A percentile compares a stretch with the other conserved stretches of the same genome.
Evolutionary conservation across 129 eudicot genomes (phyloP).

Genomic region (Kitagawia praeruptora): DNA sequence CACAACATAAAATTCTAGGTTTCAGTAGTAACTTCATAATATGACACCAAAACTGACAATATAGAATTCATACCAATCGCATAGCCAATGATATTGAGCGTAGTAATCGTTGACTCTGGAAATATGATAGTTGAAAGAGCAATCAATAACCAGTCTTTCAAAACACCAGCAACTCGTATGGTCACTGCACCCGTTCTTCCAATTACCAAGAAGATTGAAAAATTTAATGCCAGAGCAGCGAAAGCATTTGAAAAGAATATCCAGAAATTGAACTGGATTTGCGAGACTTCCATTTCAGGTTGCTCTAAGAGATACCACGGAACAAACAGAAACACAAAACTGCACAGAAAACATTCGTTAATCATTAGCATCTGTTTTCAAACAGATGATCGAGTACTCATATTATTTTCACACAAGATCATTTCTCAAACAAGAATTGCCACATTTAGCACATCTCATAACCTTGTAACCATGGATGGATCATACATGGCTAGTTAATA

Average conservation of each 20-base stretch:
- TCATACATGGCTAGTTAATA: neutral
- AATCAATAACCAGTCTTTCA: constrained; percentile 68
- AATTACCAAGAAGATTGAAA: constrained; percentile 60
- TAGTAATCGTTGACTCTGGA: constrained; percentile 59
- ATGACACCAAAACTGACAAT: neutral
- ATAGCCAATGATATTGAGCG: constrained; percentile 57
- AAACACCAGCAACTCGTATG: constrained; percentile 64
- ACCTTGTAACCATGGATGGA: neutral
- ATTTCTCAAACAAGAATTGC: neutral
- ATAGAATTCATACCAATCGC: constrained; percentile 36
- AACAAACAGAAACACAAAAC: constrained; percentile 55
- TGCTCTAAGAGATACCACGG: constrained; percentile 70
- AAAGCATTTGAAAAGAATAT: constrained; percentile 66
- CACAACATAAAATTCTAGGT: constrained; percentile 5
- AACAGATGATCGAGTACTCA: neutral
- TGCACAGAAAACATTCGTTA: constrained; percentile 19
- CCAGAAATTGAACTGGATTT: constrained; percentile 58
- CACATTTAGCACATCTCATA: neutral
- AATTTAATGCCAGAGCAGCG: constrained; percentile 56
- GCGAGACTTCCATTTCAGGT: constrained; percentile 53
- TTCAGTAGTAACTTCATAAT: neutral
- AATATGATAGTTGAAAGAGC: constrained; percentile 65
- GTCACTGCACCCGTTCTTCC: constrained; percentile 75
- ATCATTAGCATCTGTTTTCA: neutral
- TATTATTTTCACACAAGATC: neutral